Conservation (phyloP, 306 rosid genomes). For the Aeschynomene evenia region DNA sequence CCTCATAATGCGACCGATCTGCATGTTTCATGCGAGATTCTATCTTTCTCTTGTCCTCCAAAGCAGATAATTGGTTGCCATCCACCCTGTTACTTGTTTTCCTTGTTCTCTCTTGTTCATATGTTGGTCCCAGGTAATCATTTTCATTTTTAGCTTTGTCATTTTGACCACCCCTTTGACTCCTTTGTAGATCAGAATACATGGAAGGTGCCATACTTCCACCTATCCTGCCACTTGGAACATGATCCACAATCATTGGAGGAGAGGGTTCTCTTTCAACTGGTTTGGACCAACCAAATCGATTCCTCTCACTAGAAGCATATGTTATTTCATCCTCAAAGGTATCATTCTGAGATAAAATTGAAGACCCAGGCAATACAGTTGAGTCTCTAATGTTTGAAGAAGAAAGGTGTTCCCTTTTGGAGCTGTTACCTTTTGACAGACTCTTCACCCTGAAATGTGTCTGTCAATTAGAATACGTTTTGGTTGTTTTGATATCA, state of each 20-base stretch:
- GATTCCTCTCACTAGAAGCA: conserved; percentile 57
- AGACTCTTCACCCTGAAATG: conserved; percentile 68
- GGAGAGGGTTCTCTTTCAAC: conserved; percentile 67
- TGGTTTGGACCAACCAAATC: conserved; percentile 77
- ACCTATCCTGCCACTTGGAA: conserved; percentile 66
- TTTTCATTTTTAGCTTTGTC: conserved; percentile 44
- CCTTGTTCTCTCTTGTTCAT: conserved; percentile 52
- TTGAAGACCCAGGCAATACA: conserved; percentile 49
- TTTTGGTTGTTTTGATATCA: not conserved
- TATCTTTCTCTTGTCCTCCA: conserved; percentile 51
- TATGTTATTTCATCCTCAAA: conserved; percentile 47
- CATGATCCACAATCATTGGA: conserved; percentile 47
- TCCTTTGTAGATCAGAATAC: conserved; percentile 50
- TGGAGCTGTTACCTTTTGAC: conserved; percentile 66
- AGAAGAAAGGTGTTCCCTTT: conserved; percentile 59
- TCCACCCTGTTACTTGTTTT: conserved; percentile 43
- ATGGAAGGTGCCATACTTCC: conserved; percentile 47
- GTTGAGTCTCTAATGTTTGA: conserved; percentile 62
- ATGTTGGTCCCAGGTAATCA: conserved; percentile 46
- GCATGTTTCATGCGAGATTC: conserved; percentile 41
- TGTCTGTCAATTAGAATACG: conserved; percentile 15
- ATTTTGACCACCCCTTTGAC: conserved; percentile 53
- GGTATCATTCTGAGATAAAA: conserved; percentile 41
- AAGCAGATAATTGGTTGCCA: conserved; percentile 37
- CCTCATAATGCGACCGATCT: conserved; percentile 42